A percentile compares a stretch with the other conserved stretches of the same genome.
Evolutionary conservation across 1,284 basidiomycete genomes (phyloP).

Genomic region (Cutaneotrichosporon sp.): DNA sequence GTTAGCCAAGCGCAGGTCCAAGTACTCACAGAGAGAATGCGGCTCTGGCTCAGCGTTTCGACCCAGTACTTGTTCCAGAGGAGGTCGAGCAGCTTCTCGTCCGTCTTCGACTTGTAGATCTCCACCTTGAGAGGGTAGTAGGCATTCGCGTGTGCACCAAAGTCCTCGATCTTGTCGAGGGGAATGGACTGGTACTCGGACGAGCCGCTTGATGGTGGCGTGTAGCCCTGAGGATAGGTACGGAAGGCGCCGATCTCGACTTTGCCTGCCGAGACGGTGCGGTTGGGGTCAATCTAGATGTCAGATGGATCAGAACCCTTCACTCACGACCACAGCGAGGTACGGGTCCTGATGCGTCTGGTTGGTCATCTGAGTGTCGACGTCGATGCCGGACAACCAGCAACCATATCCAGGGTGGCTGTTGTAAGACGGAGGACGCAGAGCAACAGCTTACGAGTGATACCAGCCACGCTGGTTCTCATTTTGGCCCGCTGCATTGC

Average conservation of each 20-base stretch:
- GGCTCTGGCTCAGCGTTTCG: constrained; percentile 86
- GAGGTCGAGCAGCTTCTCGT: constrained; percentile 79
- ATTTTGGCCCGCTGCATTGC: constrained; percentile 72
- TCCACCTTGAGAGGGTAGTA: constrained; percentile 94
- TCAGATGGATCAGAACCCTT: neutral
- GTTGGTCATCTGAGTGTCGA: constrained; percentile 91
- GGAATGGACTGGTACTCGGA: constrained; percentile 91
- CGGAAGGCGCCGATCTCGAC: constrained; percentile 98
- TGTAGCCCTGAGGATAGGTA: constrained; percentile 76
- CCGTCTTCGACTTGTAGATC: constrained; percentile 87
- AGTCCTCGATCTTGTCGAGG: constrained; percentile 91
- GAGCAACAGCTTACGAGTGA: constrained; percentile 62
- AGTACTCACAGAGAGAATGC: constrained; percentile 75
- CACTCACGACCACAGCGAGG: constrained; percentile 86
- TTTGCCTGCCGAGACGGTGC: constrained; percentile 94
- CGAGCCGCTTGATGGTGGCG: constrained; percentile 67
- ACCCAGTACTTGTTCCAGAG: constrained; percentile 99
- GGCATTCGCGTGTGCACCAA: constrained; percentile 94
- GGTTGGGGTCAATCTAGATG: constrained; percentile 90
- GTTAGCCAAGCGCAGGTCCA: neutral
- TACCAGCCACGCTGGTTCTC: constrained; percentile 99
- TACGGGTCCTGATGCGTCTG: constrained; percentile 95
- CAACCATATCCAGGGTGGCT: constrained; percentile 92
- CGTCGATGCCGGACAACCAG: constrained; percentile 95
- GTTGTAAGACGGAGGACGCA: neutral